These are phyloP conservation scores for Starmerella vitae DNA, from an alignment of 805 yeast species.

Conservation along the genomic window DNA sequence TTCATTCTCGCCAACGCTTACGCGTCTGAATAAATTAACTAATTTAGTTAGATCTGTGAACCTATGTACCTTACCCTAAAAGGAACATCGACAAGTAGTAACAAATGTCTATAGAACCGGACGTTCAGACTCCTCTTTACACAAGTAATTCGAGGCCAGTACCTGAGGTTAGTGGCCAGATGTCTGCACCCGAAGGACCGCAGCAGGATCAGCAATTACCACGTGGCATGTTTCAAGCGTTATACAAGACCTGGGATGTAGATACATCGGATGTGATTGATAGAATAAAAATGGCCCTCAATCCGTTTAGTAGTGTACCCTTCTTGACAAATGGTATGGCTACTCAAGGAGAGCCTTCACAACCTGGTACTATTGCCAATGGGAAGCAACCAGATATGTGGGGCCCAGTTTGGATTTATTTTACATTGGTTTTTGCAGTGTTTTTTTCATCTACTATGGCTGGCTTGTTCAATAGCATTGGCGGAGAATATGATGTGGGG, in stretches of 20 bases:
- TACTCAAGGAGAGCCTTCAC: conserved; percentile 12
- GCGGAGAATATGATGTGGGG: conserved; percentile 47
- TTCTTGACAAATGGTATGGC: conserved; percentile 21
- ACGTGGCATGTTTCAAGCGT: conserved; percentile 2
- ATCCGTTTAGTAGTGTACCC: conserved; percentile 33
- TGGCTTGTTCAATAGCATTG: conserved; percentile 42
- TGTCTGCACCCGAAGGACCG: too few relatives aligned
- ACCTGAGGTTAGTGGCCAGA: background rate
- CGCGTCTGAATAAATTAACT: too few relatives aligned
- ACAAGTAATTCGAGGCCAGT: background rate
- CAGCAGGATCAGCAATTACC: too few relatives aligned
- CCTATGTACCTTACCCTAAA: too few relatives aligned
- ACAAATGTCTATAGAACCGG: conserved; percentile 15
- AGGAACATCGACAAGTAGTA: too few relatives aligned
- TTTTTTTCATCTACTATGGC: conserved; percentile 66
- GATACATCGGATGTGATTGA: conserved; percentile 47
- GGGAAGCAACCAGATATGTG: conserved; percentile 53
- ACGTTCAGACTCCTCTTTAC: conserved; percentile 4
- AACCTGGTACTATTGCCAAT: conserved; percentile 25
- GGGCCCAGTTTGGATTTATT: conserved; percentile 85
- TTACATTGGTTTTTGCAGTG: conserved; percentile 58
- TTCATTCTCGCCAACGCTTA: too few relatives aligned
- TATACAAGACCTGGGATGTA: conserved; percentile 38
- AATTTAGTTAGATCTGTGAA: too few relatives aligned
- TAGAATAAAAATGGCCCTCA: conserved; percentile 43